Evolutionary conservation across 2,329 filamentous ascomycete genomes (phyloP).

Genomic region (Pezicula neosporulosa): DNA sequence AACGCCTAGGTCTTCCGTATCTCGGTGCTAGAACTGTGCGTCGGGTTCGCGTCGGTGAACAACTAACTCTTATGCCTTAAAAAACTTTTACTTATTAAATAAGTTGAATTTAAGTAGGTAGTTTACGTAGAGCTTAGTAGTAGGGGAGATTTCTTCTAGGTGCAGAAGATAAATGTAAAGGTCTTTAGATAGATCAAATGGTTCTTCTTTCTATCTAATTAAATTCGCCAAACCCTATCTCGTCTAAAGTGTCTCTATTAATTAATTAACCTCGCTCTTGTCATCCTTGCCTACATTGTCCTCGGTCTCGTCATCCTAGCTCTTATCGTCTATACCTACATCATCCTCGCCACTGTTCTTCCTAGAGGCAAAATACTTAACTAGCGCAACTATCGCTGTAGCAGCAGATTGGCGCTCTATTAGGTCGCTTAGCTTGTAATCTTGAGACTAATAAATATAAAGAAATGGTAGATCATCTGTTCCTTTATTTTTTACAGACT

Average conservation of each 20-base stretch:
- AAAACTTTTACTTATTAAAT: too few species aligned
- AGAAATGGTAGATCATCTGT: neutral
- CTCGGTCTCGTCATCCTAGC: neutral
- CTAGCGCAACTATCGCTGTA: neutral
- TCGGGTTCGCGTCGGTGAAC: constrained; percentile 4
- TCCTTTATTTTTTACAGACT: neutral
- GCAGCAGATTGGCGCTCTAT: neutral
- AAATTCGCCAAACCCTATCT: too few species aligned
- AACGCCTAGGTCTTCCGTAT: constrained; percentile 5
- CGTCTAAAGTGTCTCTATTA: too few species aligned
- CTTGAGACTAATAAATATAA: neutral
- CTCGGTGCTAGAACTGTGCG: constrained; percentile 5
- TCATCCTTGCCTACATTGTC: neutral
- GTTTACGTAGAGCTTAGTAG: too few species aligned
- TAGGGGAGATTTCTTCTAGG: too few species aligned
- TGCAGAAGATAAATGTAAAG: too few species aligned
- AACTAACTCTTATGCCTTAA: too few species aligned
- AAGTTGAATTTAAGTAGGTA: too few species aligned
- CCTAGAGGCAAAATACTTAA: neutral
- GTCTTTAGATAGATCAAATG: too few species aligned
- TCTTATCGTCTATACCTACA: neutral
- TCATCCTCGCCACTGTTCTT: neutral
- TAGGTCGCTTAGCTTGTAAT: neutral
- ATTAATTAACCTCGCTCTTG: neutral
- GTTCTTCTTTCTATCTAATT: too few species aligned